phyloP scores from a whole-genome alignment of 1,284 basidiomycete genomes.

The Xanthoconium separans region DNA sequence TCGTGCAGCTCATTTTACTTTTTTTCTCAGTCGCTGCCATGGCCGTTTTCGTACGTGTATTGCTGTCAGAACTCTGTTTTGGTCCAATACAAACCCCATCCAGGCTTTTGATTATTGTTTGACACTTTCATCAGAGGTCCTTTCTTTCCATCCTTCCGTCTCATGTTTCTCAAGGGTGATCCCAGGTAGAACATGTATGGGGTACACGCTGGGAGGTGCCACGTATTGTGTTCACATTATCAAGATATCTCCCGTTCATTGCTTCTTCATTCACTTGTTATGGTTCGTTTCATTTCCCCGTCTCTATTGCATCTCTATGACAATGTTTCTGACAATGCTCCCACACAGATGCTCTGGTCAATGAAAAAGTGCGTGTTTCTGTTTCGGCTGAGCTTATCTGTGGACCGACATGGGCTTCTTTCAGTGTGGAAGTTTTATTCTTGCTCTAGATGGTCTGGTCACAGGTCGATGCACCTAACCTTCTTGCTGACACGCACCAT shows the following conservation, averaged over 20 bases:
- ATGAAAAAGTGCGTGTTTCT: conserved; percentile 4
- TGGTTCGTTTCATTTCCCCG: conserved; percentile 7
- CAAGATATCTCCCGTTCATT: conserved; percentile 28
- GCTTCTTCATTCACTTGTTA: conserved; percentile 15
- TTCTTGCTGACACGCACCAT: not conserved
- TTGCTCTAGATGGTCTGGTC: conserved; percentile 19
- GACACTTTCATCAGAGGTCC: conserved; percentile 22
- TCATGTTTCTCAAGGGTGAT: not conserved
- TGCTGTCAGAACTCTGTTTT: not conserved
- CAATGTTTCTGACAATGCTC: not conserved
- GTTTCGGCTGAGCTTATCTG: not conserved
- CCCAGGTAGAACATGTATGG: conserved; percentile 26
- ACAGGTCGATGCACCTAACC: not conserved
- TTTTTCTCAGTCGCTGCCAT: conserved; percentile 20
- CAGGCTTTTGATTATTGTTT: conserved; percentile 23
- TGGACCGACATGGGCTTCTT: not conserved
- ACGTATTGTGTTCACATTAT: conserved; percentile 25
- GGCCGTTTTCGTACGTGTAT: conserved; percentile 17
- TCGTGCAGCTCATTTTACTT: not conserved
- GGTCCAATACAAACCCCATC: not conserved
- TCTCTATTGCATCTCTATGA: not conserved
- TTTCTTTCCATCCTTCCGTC: not conserved
- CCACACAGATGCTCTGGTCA: conserved; percentile 9
- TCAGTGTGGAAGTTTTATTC: conserved; percentile 21
- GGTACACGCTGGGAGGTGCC: conserved; percentile 23